A percentile compares a stretch with the other conserved stretches of the same genome.
phyloP scores from a whole-genome alignment of 306 rosid species.

The Senna siamea region DNA sequence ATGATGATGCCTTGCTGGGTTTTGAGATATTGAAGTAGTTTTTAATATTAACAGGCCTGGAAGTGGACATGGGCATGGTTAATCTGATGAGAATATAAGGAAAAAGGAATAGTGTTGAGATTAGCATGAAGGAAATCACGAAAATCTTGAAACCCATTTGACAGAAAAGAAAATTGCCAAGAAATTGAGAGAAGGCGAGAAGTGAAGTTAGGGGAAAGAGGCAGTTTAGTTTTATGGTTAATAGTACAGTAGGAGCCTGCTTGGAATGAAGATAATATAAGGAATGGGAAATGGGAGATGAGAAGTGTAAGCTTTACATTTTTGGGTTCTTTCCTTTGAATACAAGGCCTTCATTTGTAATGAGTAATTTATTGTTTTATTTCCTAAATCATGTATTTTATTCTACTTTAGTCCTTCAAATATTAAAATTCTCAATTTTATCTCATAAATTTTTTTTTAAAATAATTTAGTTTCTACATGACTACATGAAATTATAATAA shows the following conservation, averaged over 20 bases:
- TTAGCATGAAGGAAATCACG: slow-evolving; percentile 53
- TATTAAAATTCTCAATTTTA: too few relatives aligned
- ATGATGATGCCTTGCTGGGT: slow-evolving; percentile 26
- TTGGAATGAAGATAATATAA: slow-evolving; percentile 13
- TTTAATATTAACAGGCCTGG: slow-evolving; percentile 38
- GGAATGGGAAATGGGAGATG: background rate
- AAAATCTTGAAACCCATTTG: slow-evolving; percentile 69
- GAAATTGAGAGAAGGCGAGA: slow-evolving; percentile 22
- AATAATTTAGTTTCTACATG: too few relatives aligned
- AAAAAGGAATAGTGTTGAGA: slow-evolving; percentile 54
- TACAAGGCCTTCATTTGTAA: slow-evolving; percentile 43
- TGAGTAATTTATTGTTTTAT: too few relatives aligned
- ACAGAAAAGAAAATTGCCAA: slow-evolving; percentile 41
- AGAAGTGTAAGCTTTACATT: slow-evolving; percentile 30
- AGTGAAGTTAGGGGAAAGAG: slow-evolving; percentile 27
- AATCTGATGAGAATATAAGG: slow-evolving; percentile 64
- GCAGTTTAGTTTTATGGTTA: slow-evolving; percentile 34
- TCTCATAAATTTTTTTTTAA: too few relatives aligned
- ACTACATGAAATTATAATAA: too few relatives aligned
- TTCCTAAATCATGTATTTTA: too few relatives aligned
- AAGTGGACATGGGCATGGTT: slow-evolving; percentile 55
- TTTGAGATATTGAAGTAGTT: slow-evolving; percentile 42
- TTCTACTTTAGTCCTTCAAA: too few relatives aligned
- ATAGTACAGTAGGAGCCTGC: background rate
- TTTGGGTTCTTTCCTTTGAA: slow-evolving; percentile 50